These are phyloP conservation scores for Pugionium cornutum DNA, from an alignment of 345 rosid species.

Conservation along the genomic window DNA sequence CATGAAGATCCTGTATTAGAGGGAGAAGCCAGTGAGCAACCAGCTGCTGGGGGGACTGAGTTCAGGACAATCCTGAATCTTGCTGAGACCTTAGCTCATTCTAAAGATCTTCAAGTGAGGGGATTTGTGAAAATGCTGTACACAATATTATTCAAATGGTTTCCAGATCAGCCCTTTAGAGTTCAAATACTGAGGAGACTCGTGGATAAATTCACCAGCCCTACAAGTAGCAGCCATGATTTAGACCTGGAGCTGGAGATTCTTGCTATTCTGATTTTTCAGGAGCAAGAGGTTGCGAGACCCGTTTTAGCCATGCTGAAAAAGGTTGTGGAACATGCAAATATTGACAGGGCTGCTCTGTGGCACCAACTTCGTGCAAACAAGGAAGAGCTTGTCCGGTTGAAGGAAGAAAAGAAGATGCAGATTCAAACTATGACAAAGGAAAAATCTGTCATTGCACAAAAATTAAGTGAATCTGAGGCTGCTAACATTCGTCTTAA, in stretches of 20 bases:
- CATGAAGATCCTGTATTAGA: constrained; percentile 57
- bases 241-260: constrained; percentile 74
- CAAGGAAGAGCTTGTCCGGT: constrained; percentile 74
- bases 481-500: constrained; percentile 68
- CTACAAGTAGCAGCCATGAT: constrained; percentile 62
- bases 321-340: constrained; percentile 87
- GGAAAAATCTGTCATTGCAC: constrained; percentile 66
- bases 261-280: constrained; percentile 74
- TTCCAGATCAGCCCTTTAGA: constrained; percentile 75
- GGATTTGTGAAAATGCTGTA: constrained; percentile 84
- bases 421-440: constrained; percentile 63
- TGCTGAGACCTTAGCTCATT: constrained; percentile 85
- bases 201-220: constrained; percentile 76
- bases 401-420: constrained; percentile 68
- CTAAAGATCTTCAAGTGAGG: constrained; percentile 69
- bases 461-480: constrained; percentile 79
- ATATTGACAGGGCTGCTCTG: constrained; percentile 87
- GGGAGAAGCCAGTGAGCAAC: constrained; percentile 69
- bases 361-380: constrained; percentile 85
- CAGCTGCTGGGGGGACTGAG: constrained; percentile 63
- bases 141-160: constrained; percentile 79
- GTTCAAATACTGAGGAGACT: constrained; percentile 84
- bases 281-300: constrained; percentile 75
- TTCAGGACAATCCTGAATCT: constrained; percentile 77
- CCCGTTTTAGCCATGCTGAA: constrained; percentile 83